phyloP scores from a whole-genome alignment of 1,284 basidiomycete species.

The Papiliotrema fonsecae region DNA sequence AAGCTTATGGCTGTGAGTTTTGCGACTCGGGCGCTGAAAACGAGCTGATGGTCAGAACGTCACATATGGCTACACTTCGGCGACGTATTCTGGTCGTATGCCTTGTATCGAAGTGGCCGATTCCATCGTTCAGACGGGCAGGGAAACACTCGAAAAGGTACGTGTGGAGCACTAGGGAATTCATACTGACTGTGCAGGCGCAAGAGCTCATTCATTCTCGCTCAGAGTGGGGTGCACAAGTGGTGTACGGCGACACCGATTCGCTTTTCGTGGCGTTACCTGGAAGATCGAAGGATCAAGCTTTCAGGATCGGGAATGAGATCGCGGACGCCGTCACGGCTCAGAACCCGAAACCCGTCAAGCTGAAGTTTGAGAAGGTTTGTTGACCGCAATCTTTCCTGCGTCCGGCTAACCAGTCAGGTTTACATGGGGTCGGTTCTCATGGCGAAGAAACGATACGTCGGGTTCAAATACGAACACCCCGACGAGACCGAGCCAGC shows the following conservation, averaged over 20 bases:
- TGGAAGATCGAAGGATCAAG: conserved; percentile 86
- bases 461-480: conserved; percentile 89
- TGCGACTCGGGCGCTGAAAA: not conserved
- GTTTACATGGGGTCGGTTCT: conserved; percentile 91
- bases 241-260: conserved; percentile 98
- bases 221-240: conserved; percentile 79
- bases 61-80: conserved; percentile 91
- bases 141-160: conserved; percentile 92
- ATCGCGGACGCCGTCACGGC: conserved; percentile 84
- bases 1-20: conserved; percentile 61
- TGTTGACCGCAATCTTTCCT: conserved; percentile 1
- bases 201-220: conserved; percentile 74
- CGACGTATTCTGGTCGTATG: conserved; percentile 93
- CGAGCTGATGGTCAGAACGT: conserved; percentile 60
- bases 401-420: conserved; percentile 47
- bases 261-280: conserved; percentile 86
- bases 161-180: conserved; percentile 6
- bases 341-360: conserved; percentile 83
- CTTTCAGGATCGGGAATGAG: conserved; percentile 85
- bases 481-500: conserved; percentile 70
- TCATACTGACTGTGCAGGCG: conserved; percentile 54
- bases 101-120: conserved; percentile 97
- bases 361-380: conserved; percentile 96
- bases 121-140: conserved; percentile 91
- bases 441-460: conserved; percentile 94